Base-by-base conservation (phyloP, 2,329 filamentous ascomycete genomes). In the Curvularia verruculosa region DNA sequence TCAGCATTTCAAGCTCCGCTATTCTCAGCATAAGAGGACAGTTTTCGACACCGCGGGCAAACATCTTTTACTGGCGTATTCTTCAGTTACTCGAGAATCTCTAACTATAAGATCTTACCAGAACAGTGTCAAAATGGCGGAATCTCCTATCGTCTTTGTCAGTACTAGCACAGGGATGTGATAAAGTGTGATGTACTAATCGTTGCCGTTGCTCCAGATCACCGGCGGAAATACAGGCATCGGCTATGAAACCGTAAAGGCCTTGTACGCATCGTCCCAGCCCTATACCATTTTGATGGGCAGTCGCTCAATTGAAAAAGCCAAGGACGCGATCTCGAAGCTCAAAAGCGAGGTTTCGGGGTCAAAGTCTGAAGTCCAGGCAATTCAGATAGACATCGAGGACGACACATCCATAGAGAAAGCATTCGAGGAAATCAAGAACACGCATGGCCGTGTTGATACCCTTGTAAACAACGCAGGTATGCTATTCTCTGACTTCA, bases 181-280 rank as follows among this genome's bases (percentile, higher is more conserved):
- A 31, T 10, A 31, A 19, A 21, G 18, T 15, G 18, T 31, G 3
- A 21, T 12, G 9, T 46, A 29, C 26, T 45, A 12, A 31, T 46
- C 8, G 10, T 29, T 13, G 26, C n/a, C 43, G 5, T 21, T 5
- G 10, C 26, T 31, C 12, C 21, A 46, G 43, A 81, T 88, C 60
- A 88, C 86, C 1, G 86, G 86, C 34, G 85, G 79, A 58, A 88
- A 87, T 63, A 86, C 82, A 0, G 86, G 86, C 15, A 80, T 89
- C 19, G 87, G 87, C 2, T 82, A 81, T 36, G 82, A 88, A 61
- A 80, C 78, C 7, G 81, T 87, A 48, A 85, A 83, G 59, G 81
- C 84, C 1, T 75, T 89, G 0, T 75, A 79, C 43, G 60, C 52
- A 3, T 84, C 85, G 0, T 28, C 68, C 0, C 74, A 73, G 8